Conservation (phyloP, 257 asterid genomes). For the Paulownia fortunei region DNA sequence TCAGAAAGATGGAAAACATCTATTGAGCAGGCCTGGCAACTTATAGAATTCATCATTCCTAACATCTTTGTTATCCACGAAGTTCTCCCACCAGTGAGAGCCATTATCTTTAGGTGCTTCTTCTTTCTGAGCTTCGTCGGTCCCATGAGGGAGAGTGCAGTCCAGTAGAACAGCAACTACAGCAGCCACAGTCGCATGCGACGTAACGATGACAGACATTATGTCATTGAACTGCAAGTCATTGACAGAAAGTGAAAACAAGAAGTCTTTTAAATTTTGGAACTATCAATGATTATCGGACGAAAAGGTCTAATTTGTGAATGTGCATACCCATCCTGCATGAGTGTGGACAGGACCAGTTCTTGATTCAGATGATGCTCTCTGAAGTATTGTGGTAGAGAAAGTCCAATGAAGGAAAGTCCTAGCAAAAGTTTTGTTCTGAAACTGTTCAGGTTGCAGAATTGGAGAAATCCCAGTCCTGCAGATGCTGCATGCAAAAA, state of each 20-base stretch:
- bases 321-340: constrained; percentile 57
- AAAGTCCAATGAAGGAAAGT: constrained; percentile 64
- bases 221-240: constrained; percentile 57
- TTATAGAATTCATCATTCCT: constrained; percentile 54
- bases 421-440: constrained; percentile 74
- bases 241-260: too few relatives aligned
- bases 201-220: constrained; percentile 43
- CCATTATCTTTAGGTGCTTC: constrained; percentile 49
- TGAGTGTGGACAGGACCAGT: constrained; percentile 53
- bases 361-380: constrained; percentile 45
- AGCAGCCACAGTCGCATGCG: constrained; percentile 52
- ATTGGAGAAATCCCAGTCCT: constrained; percentile 77
- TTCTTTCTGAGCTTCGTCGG: constrained; percentile 34
- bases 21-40: constrained; percentile 58
- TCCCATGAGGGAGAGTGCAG: constrained; percentile 40
- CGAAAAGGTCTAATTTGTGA: background rate
- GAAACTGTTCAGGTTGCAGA: constrained; percentile 86
- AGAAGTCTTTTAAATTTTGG: too few relatives aligned
- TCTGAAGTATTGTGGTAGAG: constrained; percentile 67
- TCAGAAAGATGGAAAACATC: constrained; percentile 53
- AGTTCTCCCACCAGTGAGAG: constrained; percentile 56
- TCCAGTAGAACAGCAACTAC: constrained; percentile 45
- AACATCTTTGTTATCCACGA: constrained; percentile 51
- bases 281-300: too few relatives aligned
- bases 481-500: constrained; percentile 62